Evolutionary conservation across 208 protist genomes (phyloP).

Genomic region (Blechomonas ayalai): DNA sequence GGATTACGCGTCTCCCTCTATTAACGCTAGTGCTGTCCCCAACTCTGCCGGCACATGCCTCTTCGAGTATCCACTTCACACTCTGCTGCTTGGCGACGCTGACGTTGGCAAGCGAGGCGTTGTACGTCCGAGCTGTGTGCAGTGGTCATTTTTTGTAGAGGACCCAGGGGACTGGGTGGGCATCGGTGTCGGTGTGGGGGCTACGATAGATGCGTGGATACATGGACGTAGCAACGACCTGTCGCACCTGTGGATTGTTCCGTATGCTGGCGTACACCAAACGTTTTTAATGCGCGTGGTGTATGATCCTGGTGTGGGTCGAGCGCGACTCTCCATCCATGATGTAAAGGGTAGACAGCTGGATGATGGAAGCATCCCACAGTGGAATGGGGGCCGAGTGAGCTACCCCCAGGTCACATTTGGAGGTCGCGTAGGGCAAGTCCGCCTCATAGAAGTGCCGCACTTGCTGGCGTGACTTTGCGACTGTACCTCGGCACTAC

Average conservation of each 20-base stretch:
- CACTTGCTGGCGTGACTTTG: too few species aligned
- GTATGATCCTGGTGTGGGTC: conserved; percentile 30
- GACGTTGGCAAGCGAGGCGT: neutral
- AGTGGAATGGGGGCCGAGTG: conserved; percentile 59
- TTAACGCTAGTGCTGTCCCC: too few species aligned
- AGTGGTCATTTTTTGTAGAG: conserved; percentile 67
- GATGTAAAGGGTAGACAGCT: conserved; percentile 52
- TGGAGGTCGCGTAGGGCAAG: conserved; percentile 60
- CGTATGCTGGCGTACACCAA: conserved; percentile 13
- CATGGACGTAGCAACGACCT: conserved; percentile 49
- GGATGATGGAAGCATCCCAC: conserved; percentile 69
- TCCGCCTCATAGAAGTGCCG: conserved; percentile 51
- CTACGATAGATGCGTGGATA: conserved; percentile 44
- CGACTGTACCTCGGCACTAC: too few species aligned
- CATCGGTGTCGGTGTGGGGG: conserved; percentile 78
- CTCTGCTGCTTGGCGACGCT: conserved; percentile 28
- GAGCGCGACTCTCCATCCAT: conserved; percentile 75
- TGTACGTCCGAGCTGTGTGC: conserved; percentile 10
- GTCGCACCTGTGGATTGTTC: conserved; percentile 80
- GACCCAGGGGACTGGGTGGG: conserved; percentile 83
- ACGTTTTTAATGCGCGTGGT: conserved; percentile 50
- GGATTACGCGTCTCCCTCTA: too few species aligned
- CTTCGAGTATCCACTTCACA: conserved; percentile 56
- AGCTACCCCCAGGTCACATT: conserved; percentile 85
- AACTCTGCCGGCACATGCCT: conserved; percentile 65